phyloP scores from a whole-genome alignment of 805 yeast genomes.

The Metschnikowia lunata region DNA sequence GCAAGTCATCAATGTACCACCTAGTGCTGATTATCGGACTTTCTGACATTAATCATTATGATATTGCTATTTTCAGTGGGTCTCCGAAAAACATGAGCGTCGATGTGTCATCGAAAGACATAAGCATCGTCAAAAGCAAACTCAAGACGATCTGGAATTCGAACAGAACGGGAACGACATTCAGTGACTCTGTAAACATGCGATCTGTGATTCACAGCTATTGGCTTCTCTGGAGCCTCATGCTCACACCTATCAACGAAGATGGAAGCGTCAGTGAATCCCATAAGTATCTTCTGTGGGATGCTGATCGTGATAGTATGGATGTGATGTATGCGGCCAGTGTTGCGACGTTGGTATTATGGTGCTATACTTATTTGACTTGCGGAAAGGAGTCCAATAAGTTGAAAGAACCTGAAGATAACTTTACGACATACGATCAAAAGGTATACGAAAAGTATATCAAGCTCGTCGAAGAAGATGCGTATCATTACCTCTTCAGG shows the following conservation, averaged over 20 bases:
- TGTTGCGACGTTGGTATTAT: slow-evolving; percentile 35
- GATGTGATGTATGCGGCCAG: slow-evolving; percentile 36
- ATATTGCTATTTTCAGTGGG: slow-evolving; percentile 74
- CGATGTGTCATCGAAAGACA: slow-evolving; percentile 33
- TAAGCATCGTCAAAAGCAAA: slow-evolving; percentile 30
- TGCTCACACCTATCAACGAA: slow-evolving; percentile 26
- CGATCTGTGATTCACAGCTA: slow-evolving; percentile 38
- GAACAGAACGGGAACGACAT: slow-evolving; percentile 7
- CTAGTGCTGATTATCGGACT: slow-evolving; percentile 61
- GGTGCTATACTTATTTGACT: slow-evolving; percentile 36
- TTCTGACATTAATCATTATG: slow-evolving; percentile 69
- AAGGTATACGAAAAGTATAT: slow-evolving; percentile 19
- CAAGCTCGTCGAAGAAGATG: slow-evolving; percentile 33
- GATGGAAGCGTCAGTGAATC: slow-evolving; percentile 12
- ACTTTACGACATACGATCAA: slow-evolving; percentile 12
- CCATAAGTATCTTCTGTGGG: slow-evolving; percentile 24
- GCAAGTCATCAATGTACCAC: slow-evolving; percentile 66
- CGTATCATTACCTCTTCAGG: slow-evolving; percentile 32
- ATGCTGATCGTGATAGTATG: slow-evolving; percentile 31
- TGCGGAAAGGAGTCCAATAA: slow-evolving; percentile 30
- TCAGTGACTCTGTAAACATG: slow-evolving; percentile 28
- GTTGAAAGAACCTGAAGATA: slow-evolving; percentile 15
- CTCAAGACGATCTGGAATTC: slow-evolving; percentile 29
- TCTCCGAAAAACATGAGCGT: slow-evolving; percentile 63
- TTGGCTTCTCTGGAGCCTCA: slow-evolving; percentile 36